A percentile compares a stretch with the other conserved stretches of the same genome.
Conservation (phyloP, 306 rosid genomes). For the Cercis canadensis region DNA sequence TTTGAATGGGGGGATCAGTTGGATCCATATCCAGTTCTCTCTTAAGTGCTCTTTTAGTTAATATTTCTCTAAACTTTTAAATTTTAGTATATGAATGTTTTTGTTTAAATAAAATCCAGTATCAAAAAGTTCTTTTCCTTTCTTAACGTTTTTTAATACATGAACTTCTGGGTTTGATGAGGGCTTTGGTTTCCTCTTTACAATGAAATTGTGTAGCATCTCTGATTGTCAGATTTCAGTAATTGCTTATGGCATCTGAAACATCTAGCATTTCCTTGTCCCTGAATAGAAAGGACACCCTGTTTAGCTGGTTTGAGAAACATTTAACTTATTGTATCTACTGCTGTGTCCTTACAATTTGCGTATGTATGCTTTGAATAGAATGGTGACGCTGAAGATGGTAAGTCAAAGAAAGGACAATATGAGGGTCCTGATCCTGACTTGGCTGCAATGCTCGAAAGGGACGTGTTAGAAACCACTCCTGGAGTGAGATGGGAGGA, state of each 20-base stretch:
- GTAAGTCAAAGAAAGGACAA: conserved; percentile 73
- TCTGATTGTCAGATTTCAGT: neutral
- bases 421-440: conserved; percentile 99
- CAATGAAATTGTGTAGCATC: neutral
- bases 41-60: too few relatives aligned
- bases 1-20: conserved; percentile 1
- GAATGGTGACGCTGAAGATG: conserved; percentile 88
- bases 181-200: neutral
- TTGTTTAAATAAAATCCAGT: neutral
- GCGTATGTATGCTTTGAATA: conserved; percentile 35
- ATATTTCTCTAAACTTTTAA: neutral
- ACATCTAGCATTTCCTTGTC: too few relatives aligned
- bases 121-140: too few relatives aligned
- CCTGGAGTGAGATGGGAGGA: conserved; percentile 99
- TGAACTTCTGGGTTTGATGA: too few relatives aligned
- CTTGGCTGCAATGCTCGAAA: conserved; percentile 97
- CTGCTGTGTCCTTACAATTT: conserved; percentile 10
- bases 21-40: too few relatives aligned
- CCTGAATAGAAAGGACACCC: too few relatives aligned
- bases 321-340: neutral
- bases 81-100: too few relatives aligned
- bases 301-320: neutral
- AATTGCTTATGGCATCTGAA: neutral
- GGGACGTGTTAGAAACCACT: conserved; percentile 92
- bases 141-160: too few relatives aligned